A percentile compares a stretch with the other conserved stretches of the same genome.
These are phyloP conservation scores for Linum tenue DNA, from an alignment of 345 rosid genomes.

Conservation along the genomic window DNA sequence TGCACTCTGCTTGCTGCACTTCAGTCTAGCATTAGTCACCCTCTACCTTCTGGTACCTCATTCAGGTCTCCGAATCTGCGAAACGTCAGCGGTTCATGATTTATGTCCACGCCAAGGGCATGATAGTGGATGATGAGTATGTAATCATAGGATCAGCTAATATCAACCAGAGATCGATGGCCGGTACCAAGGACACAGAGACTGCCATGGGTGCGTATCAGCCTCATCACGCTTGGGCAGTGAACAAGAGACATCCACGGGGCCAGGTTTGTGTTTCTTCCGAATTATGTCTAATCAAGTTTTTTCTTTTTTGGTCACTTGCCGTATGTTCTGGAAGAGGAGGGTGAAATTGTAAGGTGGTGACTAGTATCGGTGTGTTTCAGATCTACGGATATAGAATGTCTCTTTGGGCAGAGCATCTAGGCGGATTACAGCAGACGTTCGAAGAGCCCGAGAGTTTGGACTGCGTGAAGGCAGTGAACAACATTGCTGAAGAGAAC, in stretches of 20 bases:
- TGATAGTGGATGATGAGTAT: constrained; percentile 89
- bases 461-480: constrained; percentile 56
- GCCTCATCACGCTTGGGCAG: constrained; percentile 62
- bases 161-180: constrained; percentile 95
- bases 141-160: constrained; percentile 84
- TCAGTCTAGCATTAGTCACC: neutral
- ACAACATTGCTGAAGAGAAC: constrained; percentile 46
- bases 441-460: constrained; percentile 45
- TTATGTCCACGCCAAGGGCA: constrained; percentile 90
- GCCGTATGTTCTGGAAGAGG: neutral
- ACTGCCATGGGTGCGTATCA: constrained; percentile 97
- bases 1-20: neutral
- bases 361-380: neutral
- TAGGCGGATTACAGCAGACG: constrained; percentile 33
- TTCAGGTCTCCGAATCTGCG: constrained; percentile 42
- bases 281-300: neutral
- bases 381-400: constrained; percentile 88
- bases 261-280: constrained; percentile 59
- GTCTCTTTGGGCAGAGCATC: constrained; percentile 95
- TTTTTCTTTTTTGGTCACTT: neutral
- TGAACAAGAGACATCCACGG: constrained; percentile 47
- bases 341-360: too few species aligned
- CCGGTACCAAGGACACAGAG: constrained; percentile 90
- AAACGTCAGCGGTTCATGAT: constrained; percentile 67
- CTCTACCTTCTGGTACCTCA: neutral